Percentiles rank a stretch among this genome's conserved stretches.
Evolutionary conservation across 306 rosid species (phyloP).

Genomic region (Chamaecrista fasciculata): DNA sequence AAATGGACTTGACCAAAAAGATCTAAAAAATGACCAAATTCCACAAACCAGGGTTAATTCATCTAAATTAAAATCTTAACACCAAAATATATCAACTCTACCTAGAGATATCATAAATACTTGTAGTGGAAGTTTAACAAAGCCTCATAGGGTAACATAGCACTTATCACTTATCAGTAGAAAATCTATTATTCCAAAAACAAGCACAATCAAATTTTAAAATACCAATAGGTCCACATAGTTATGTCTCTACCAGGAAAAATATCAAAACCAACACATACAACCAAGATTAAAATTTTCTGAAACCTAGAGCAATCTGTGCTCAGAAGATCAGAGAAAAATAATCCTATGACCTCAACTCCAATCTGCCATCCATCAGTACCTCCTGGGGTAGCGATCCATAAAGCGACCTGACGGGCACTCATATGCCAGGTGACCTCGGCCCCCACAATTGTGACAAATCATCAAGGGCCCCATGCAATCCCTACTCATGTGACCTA

Average conservation of each 20-base stretch:
- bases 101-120: not conserved
- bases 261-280: conserved; percentile 32
- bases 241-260: conserved; percentile 22
- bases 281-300: not conserved
- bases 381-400: conserved; percentile 93
- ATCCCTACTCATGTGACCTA: conserved; percentile 96
- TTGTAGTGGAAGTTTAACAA: not conserved
- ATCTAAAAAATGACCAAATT: not conserved
- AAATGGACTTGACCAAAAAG: not conserved
- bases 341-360: not conserved
- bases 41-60: not conserved
- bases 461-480: conserved; percentile 96
- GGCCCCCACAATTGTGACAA: conserved; percentile 97
- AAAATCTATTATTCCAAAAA: conserved; percentile 32
- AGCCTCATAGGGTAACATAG: not conserved
- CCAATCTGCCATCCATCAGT: conserved; percentile 45
- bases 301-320: not conserved
- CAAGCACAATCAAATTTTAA: conserved; percentile 25
- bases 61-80: not conserved
- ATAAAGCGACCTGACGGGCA: conserved; percentile 94
- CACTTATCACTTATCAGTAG: conserved; percentile 11
- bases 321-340: conserved; percentile 21
- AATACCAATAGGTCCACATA: conserved; percentile 25
- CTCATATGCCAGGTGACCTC: conserved; percentile 94
- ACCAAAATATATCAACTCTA: not conserved